These are phyloP conservation scores for Ophiostoma sp. DNA, from an alignment of 2,329 filamentous ascomycete species.

Conservation along the genomic window DNA sequence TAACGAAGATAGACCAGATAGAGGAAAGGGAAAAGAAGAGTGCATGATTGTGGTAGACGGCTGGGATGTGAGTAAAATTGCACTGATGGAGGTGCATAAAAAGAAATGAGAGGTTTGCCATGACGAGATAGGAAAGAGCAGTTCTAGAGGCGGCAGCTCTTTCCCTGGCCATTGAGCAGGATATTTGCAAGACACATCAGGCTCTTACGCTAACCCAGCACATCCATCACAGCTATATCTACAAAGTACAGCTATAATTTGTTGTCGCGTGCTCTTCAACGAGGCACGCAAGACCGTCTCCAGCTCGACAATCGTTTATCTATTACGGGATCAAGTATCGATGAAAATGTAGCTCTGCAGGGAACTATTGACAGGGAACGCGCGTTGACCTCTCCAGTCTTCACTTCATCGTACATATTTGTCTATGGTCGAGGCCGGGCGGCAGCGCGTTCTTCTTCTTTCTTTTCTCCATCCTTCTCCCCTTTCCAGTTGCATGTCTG, in stretches of 20 bases:
- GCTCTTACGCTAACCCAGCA: no score
- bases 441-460: background rate
- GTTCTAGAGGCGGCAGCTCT: background rate
- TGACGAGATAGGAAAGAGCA: background rate
- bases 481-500: background rate
- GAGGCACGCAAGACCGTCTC: background rate
- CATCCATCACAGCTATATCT: no score
- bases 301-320: background rate
- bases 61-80: background rate
- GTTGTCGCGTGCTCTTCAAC: background rate
- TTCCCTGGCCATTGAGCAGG: background rate
- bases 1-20: background rate
- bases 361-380: background rate
- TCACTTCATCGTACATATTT: no score
- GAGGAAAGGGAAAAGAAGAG: background rate
- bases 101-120: background rate
- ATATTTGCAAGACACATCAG: background rate
- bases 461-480: background rate
- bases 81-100: conserved; percentile 6
- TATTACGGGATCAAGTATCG: background rate
- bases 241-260: background rate
- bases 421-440: background rate
- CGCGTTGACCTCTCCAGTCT: background rate
- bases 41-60: background rate
- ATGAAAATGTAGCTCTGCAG: background rate